These are phyloP conservation scores for Sphagnum magellanicum DNA, from an alignment of 228 moss, liverwort and hornwort species.

Conservation along the genomic window DNA sequence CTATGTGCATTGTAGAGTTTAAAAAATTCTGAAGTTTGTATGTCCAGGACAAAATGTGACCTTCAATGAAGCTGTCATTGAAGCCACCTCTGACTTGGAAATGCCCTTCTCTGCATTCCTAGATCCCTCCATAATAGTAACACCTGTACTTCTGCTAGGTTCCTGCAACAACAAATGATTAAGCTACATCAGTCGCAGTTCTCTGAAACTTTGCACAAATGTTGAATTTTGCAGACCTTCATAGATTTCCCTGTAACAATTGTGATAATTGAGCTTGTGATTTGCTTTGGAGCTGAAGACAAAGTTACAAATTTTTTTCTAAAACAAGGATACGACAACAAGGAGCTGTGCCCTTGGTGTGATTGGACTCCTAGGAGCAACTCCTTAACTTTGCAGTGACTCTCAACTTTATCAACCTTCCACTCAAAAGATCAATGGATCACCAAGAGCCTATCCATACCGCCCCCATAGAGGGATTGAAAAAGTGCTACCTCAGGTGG, in stretches of 20 bases:
- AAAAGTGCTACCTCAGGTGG: constrained; percentile 59
- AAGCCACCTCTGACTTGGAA: constrained; percentile 55
- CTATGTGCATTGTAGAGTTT: too few species aligned
- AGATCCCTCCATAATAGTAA: constrained; percentile 11
- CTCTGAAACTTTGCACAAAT: neutral
- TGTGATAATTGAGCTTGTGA: neutral
- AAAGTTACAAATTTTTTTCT: too few species aligned
- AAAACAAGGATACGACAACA: neutral
- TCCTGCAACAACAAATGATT: constrained; percentile 34
- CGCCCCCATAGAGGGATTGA: neutral
- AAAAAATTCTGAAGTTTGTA: too few species aligned
- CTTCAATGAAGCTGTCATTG: constrained; percentile 87
- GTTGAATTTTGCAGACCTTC: neutral
- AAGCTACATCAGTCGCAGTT: neutral
- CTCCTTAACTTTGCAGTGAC: neutral
- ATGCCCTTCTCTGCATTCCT: constrained; percentile 22
- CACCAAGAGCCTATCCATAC: too few species aligned
- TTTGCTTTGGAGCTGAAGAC: neutral
- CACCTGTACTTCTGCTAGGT: constrained; percentile 32
- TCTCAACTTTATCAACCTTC: neutral
- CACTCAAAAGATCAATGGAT: too few species aligned
- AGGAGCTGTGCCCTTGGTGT: neutral
- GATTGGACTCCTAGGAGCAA: neutral
- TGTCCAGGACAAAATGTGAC: constrained; percentile 15
- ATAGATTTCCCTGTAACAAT: neutral